Base-by-base conservation (phyloP, 2,329 filamentous ascomycete species). In the Dothideomycetes sp. region DNA sequence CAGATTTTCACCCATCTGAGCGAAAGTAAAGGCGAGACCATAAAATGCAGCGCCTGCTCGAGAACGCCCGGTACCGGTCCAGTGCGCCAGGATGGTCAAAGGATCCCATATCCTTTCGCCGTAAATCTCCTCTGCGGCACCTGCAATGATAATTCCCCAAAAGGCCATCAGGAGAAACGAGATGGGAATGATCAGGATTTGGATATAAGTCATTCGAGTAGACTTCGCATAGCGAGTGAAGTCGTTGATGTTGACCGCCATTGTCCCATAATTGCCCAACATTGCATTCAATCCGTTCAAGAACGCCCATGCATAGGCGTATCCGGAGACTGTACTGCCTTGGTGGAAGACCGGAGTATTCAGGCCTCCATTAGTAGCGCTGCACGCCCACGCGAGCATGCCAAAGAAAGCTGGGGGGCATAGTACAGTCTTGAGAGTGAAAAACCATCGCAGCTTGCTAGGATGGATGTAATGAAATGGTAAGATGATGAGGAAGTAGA, bases 271-370 rank as follows among this genome's bases (percentile, higher is more conserved):
- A 38, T 49, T 49, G 15, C 49, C 48, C 10, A 49, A 36, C 47
- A 56, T 46, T 17, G 52, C 51, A 36, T 56, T 56, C 14, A 56
- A 43, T 8, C 50, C 52, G 27, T 42, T 52, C 49, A 57, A 52
- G 40, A 57, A 52, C 1, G 50, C 51, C 52, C 52, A 54, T 5
- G 42, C 49, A 36, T 53, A 44, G 16, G 45, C 41, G 8, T 47
- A 48, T 2, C 51, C 51, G 3, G 46, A 45, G 18, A 48, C 42
- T 2, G 47, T 49, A 15, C 47, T 52, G 15, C 47, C 50, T 22
- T 44, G 40, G 12, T 46, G 35, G 31, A 52, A 45, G 1, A 54
- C 37, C 2, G 49, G 39, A n/a, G 44, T 46, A n/a, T 48, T 39
- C 10, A 48, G 18, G 8, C 47, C 51, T 19, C 48, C 49, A 4